A percentile compares a stretch with the other conserved stretches of the same genome.
These are phyloP conservation scores for Kurtzmaniella quercitrusa DNA, from an alignment of 1,139 yeast genomes.

Conservation along the genomic window DNA sequence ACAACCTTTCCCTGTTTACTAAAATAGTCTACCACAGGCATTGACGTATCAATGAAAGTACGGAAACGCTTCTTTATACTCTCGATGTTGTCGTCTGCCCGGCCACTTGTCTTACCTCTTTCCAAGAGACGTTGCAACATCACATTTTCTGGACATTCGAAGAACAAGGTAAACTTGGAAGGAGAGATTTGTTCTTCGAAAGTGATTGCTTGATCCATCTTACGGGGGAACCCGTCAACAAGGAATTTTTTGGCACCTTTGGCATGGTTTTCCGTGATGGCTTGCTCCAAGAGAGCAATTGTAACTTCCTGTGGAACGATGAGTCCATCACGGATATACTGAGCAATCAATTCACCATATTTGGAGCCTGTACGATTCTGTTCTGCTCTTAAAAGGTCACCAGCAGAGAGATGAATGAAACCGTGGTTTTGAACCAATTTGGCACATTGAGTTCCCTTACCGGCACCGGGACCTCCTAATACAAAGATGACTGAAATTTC, in stretches of 20 bases:
- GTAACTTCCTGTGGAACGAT: constrained; percentile 98
- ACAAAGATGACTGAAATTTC: constrained; percentile 81
- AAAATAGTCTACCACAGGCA: constrained; percentile 91
- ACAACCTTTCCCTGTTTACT: constrained; percentile 74
- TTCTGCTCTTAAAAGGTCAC: constrained; percentile 90
- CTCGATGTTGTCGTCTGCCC: constrained; percentile 89
- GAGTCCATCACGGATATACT: constrained; percentile 78
- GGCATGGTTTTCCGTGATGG: constrained; percentile 54
- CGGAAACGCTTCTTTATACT: constrained; percentile 84
- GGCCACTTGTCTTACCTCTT: constrained; percentile 93
- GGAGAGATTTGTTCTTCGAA: constrained; percentile 80
- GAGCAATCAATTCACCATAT: constrained; percentile 81
- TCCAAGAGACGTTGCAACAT: constrained; percentile 83
- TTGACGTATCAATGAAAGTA: constrained; percentile 82
- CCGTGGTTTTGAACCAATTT: constrained; percentile 75
- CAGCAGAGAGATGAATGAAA: constrained; percentile 89
- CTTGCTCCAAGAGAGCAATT: constrained; percentile 73
- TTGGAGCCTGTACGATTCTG: constrained; percentile 78
- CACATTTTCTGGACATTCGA: constrained; percentile 88
- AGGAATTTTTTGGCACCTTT: constrained; percentile 60
- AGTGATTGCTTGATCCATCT: constrained; percentile 95
- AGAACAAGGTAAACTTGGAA: constrained; percentile 77
- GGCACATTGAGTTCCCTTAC: constrained; percentile 95
- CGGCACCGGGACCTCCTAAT: constrained; percentile 89
- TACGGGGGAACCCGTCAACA: constrained; percentile 95